Evolutionary conservation across 352 stramenopile species (phyloP), one percentile per base, ranked within the genome.

Genomic region (Phytophthora litchii): DNA sequence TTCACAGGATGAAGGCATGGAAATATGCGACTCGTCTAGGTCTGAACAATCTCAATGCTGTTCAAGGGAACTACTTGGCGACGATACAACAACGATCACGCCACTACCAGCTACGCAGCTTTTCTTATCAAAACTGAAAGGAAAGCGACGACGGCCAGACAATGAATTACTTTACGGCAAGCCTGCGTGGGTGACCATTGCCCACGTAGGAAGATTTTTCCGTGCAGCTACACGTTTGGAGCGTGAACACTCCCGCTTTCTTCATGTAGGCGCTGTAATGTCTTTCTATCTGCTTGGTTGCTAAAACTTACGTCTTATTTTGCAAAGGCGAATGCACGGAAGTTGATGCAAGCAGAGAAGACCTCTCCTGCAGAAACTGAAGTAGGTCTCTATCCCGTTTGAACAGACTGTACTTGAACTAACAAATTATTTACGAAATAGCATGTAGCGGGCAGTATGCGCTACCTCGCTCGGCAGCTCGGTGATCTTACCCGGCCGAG

Each of bases 51-150:
- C n/a, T 20, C 10, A 19, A 2, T 31, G 19, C 16, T 12, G 27
- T 20, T 56, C 29, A 23, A 53, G 29, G 31, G 55, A 62, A 19
- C n/a, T 51, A 41, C 32, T 55, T 4, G 32, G 4, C 20, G 48
- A 54, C 5, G 40, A 60, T 34, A 27, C 47, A 35, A 43, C 19
- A 37, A 19, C 29, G 6, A 36, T 67, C 40, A 67, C 53, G 5
- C 78, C 78, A 31, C 54, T 90, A 9, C 78, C 80, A 27, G 80
- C 76, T 6, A 90, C 78, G 7, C 70, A 86, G 16, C 54, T 65
- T 3, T 90, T 90, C 61, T 51, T 86, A 12, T 70, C 76, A 2
- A 87, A 76, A 19, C 56, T 91, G 16, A 86, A 87, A 46, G 74
- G 76, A 10, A 88, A 89, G 41, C 68, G 70, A 10, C 64, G 43